Base-by-base conservation (phyloP, 108 stramenopile species). In the Phaeodactylum tricornutum region DNA sequence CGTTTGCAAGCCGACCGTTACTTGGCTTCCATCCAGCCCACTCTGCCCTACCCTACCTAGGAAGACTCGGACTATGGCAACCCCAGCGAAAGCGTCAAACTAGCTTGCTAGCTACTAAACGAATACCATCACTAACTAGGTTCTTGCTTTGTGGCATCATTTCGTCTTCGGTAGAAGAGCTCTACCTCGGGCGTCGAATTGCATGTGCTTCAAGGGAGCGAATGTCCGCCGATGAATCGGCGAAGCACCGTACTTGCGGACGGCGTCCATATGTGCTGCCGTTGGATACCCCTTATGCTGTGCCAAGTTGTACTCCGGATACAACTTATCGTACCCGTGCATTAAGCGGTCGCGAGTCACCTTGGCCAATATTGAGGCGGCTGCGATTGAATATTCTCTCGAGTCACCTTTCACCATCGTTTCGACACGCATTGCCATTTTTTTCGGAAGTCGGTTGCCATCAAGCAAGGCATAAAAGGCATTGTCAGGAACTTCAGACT, bases 241-340 rank as follows among this genome's bases (percentile, higher is more conserved):
- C 26, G 66, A 66, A 14, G 81, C 77, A 15, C 97, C 97, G 63
- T 77, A 51, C 40, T 69, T 42, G 8, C 20, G 17, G 2, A 98
- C 72, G 20, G 73, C 59, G 17, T 32, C 52, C 69, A 74, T 72
- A 64, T 99, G 98, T 1, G 60, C 84, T 0, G 59, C 59, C 9
- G 95, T 96, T 6, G 87, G 89, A 70, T 99, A 99, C 9, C 96
- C 98, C 62, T 99, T 99, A 74, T 99, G 94, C 48, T 76, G 74
- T 32, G 61, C 57, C 29, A 97, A 57, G 27, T 71, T 55, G 56
- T 85, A 97, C 16, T 62, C 31, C n/a, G 96, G 96, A 66, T 88
- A 99, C 40, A 68, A 33, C n/a, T 37, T 37, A 60, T 94, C 71
- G 56, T 92, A 92, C 15, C 69, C 81, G 41, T 72, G 72, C 98